Evolutionary conservation across 495 filamentous ascomycete species (phyloP), one percentile per base, ranked within the genome.

Genomic region (Tuber aestivum): DNA sequence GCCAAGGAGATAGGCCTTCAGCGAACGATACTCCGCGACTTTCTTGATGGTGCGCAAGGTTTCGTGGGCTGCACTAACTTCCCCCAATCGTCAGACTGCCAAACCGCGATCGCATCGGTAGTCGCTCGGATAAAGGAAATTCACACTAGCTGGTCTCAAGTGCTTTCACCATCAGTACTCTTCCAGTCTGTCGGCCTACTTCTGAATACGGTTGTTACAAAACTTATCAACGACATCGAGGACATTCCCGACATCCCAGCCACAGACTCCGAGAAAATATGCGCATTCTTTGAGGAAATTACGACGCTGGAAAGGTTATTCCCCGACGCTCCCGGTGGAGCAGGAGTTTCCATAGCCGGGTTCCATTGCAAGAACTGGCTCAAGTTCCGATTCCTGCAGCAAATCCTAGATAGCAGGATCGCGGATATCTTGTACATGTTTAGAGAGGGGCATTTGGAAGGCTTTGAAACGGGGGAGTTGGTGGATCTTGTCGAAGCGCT

Each of bases 391-490:
- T 97, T 93, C 81, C 85, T 99, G 32, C 87, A 90, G 72, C 93
- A 97, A 82, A 93, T 99, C 71, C 84, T 99, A 71, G 94, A 98
- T 84, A 94, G 92, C 79, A 93, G 92, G 72, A 86, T 98, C 68
- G 91, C 89, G 72, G 95, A 99, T 78, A 95, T 99, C 78, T 90
- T 90, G 82, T 97, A 89, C 81, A 84, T 97, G 71, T 98, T 94
- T 93, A 86, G 89, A 69, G 94, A 97, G 80, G 92, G 92, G 70
- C 92, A 94, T 80, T 84, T 97, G 72, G 90, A 90, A 74, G 93
- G 96, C 77, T 97, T 97, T 83, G 89, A 90, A 23, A 86, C 86
- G 6, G 93, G 92, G 68, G 95, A 97, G 85, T 89, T 98, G 56
- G 86, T 97, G 32, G 95, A 98, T 79, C 80, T 99, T 84, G 91